Conservation (phyloP, 2,329 filamentous ascomycete species). For the Mycocentrospora acerina region DNA sequence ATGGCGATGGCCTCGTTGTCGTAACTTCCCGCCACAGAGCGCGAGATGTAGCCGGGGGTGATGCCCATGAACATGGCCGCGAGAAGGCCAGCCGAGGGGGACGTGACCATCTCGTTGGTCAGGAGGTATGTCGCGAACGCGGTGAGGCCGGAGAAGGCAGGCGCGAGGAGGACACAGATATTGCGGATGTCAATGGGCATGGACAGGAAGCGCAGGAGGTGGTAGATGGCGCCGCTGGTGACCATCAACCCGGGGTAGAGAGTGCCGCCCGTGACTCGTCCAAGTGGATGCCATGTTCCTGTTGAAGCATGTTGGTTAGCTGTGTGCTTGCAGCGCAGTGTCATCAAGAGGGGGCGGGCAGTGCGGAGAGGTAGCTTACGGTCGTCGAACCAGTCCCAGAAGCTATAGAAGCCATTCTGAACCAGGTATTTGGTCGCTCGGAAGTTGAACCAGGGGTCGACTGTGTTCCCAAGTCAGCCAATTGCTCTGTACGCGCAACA, state of each 20-base stretch:
- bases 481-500: constrained; percentile 8
- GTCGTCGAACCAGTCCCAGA: constrained; percentile 99
- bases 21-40: constrained; percentile 96
- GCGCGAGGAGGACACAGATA: constrained; percentile 94
- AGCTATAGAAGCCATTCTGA: constrained; percentile 95
- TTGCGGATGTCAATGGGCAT: constrained; percentile 98
- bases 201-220: constrained; percentile 82
- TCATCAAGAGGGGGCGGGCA: constrained; percentile 1
- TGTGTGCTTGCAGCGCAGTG: constrained; percentile 1
- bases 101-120: constrained; percentile 96
- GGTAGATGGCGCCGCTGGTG: constrained; percentile 95
- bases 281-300: constrained; percentile 97
- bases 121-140: constrained; percentile 91
- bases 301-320: constrained; percentile 18
- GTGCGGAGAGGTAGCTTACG: constrained; percentile 55
- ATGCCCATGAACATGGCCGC: constrained; percentile 98
- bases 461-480: constrained; percentile 53
- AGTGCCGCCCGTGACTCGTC: constrained; percentile 97
- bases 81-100: constrained; percentile 89
- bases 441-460: constrained; percentile 99
- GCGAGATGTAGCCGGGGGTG: constrained; percentile 93
- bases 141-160: constrained; percentile 90
- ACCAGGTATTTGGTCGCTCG: constrained; percentile 97
- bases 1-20: constrained; percentile 99
- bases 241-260: constrained; percentile 99